phyloP scores from a whole-genome alignment of 305 asterid genomes.

The Nicotiana rustica region DNA sequence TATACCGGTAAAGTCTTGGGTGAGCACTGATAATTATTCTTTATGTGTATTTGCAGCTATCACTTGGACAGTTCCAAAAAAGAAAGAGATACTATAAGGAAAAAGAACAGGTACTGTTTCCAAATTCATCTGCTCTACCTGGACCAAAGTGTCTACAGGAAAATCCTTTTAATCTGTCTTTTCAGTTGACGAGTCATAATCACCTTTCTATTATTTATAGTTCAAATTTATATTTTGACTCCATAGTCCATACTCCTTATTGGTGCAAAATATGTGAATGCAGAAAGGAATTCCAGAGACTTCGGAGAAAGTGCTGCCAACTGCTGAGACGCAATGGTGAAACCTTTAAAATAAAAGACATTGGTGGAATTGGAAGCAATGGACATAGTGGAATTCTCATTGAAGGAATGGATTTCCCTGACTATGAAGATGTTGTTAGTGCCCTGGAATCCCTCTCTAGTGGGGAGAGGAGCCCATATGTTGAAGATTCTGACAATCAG shows the following conservation, averaged over 20 bases:
- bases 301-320: conserved; percentile 75
- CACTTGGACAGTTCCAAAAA: conserved; percentile 72
- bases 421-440: conserved; percentile 75
- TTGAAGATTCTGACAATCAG: conserved; percentile 53
- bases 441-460: conserved; percentile 87
- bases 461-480: conserved; percentile 60
- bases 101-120: conserved; percentile 64
- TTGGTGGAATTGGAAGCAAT: conserved; percentile 51
- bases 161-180: not conserved
- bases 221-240: conserved; percentile 2
- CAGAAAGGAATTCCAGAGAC: conserved; percentile 73
- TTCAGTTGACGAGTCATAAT: conserved; percentile 22
- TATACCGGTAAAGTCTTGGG: conserved; percentile 2
- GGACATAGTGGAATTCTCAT: conserved; percentile 59
- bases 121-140: conserved; percentile 21
- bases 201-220: conserved; percentile 27
- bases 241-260: conserved; percentile 30
- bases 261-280: conserved; percentile 30
- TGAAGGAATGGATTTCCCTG: conserved; percentile 63
- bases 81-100: conserved; percentile 65
- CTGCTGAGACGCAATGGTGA: conserved; percentile 53
- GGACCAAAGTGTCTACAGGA: conserved; percentile 6
- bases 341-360: conserved; percentile 57
- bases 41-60: conserved; percentile 60
- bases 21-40: conserved; percentile 2